These are phyloP conservation scores for Cryphonectria carpinicola DNA, from an alignment of 2,329 filamentous ascomycete genomes.

Conservation along the genomic window DNA sequence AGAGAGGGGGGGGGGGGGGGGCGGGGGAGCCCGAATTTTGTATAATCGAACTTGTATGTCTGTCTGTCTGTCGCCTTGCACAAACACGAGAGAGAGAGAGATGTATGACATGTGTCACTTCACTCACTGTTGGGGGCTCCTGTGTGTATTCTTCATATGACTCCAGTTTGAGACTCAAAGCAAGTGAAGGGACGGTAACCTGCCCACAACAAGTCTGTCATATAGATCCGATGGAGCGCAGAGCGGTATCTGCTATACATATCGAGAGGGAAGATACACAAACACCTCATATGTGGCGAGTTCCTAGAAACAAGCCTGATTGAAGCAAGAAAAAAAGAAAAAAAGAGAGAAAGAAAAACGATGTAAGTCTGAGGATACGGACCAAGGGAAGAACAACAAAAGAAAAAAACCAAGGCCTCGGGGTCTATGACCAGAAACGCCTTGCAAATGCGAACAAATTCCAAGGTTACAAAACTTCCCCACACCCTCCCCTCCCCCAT, in stretches of 20 bases:
- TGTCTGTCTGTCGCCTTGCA: neutral
- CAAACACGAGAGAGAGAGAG: neutral
- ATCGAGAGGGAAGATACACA: neutral
- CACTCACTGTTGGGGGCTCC: too few species aligned
- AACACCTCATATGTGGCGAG: neutral
- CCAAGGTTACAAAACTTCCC: neutral
- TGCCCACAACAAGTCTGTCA: neutral
- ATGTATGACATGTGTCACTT: neutral
- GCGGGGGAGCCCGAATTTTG: neutral
- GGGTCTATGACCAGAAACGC: slow-evolving; percentile 22
- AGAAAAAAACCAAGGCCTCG: slow-evolving; percentile 7
- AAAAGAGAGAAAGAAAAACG: neutral
- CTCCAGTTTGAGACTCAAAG: neutral
- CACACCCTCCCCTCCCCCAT: neutral
- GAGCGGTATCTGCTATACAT: neutral
- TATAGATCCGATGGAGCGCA: neutral
- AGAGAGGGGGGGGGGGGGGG: too few species aligned
- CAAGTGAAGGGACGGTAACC: neutral
- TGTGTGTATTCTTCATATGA: neutral
- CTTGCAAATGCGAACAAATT: slow-evolving; percentile 22
- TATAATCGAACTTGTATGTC: neutral
- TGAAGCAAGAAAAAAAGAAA: neutral
- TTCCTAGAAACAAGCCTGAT: neutral
- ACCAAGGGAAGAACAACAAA: slow-evolving; percentile 8
- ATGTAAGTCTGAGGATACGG: neutral